Base-by-base conservation (phyloP, 2,329 filamentous ascomycete species). In the Lecanicillium sp. region DNA sequence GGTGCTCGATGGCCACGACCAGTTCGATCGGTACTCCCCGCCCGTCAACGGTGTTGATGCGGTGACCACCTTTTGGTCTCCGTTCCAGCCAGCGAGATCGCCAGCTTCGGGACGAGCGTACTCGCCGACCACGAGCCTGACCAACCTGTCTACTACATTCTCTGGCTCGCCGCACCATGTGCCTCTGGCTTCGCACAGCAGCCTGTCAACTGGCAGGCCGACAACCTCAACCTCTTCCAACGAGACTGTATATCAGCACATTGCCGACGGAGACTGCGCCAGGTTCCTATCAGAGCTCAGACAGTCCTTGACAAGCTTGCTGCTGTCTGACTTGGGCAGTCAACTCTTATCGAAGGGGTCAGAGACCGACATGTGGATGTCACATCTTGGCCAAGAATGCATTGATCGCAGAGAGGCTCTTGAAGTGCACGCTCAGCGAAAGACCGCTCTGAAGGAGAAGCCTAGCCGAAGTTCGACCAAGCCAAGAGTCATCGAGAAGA, bases 321-420 rank as follows among this genome's bases (percentile, higher is more conserved):
- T 97, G 2, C 70, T 97, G 21, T 97, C 91, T 42, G 93, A 98
- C 62, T 74, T 97, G 4, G 90, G 90, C 5, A 90, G 84, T 33
- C 79, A 88, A 24, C 84, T 96, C 1, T 93, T 94, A 64, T 81
- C 83, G n/a, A 80, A 79, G 43, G 93, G 93, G 3, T 95, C 90
- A 35, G 93, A 98, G 68, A 97, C 91, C 1, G 93, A 97, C 63
- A 75, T 75, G 3, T 96, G 91, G 86, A 93, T 96, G 56, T 74
- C 79, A 44, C 78, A 79, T 12, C 64, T 90, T 6, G 80, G 81
- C 3, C 78, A 84, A 56, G 72, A 84, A 54, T 84, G 80, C 59
- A 80, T 83, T 44, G 78, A 83, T 32, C 73, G 80, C 21, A 79
- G 76, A 39, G 77, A 83, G 42, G 72, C 75, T 3, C 65, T 76